A percentile compares a stretch with the other conserved stretches of the same genome.
Evolutionary conservation across 2,329 filamentous ascomycete genomes (phyloP).

Genomic region (Fusarium agapanthi): DNA sequence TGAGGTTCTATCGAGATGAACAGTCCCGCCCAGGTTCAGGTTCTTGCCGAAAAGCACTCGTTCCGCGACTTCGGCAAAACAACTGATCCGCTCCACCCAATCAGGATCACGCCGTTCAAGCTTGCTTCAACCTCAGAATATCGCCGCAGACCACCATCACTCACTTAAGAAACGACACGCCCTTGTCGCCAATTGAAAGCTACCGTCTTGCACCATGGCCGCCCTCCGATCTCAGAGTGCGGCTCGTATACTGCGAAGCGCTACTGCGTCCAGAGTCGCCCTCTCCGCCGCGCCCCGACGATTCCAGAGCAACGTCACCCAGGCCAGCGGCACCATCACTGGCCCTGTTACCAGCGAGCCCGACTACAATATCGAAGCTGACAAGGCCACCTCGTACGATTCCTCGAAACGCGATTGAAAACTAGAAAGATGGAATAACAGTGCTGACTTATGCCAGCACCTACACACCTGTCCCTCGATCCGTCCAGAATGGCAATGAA

Average conservation of each 20-base stretch:
- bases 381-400: slow-evolving; percentile 88
- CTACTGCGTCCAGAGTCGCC: slow-evolving; percentile 49
- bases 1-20: slow-evolving; percentile 40
- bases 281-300: slow-evolving; percentile 59
- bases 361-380: slow-evolving; percentile 81
- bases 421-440: not conserved
- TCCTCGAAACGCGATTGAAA: slow-evolving; percentile 2
- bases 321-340: slow-evolving; percentile 51
- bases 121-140: slow-evolving; percentile 42
- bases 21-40: slow-evolving; percentile 40
- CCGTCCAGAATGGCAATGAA: slow-evolving; percentile 91
- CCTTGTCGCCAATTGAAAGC: slow-evolving; percentile 40
- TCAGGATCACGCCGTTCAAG: slow-evolving; percentile 47
- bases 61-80: slow-evolving; percentile 51
- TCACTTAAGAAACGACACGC: slow-evolving; percentile 31
- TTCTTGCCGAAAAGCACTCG: slow-evolving; percentile 60
- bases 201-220: slow-evolving; percentile 63
- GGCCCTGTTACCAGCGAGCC: slow-evolving; percentile 70
- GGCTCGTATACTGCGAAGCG: slow-evolving; percentile 61
- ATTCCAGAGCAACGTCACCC: slow-evolving; percentile 62
- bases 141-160: slow-evolving; percentile 42
- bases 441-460: slow-evolving; percentile 62
- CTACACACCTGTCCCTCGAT: slow-evolving; percentile 90
- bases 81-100: slow-evolving; percentile 54
- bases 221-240: slow-evolving; percentile 68